phyloP scores from a whole-genome alignment of 1,284 basidiomycete genomes.

The Microbotryum violaceum region DNA sequence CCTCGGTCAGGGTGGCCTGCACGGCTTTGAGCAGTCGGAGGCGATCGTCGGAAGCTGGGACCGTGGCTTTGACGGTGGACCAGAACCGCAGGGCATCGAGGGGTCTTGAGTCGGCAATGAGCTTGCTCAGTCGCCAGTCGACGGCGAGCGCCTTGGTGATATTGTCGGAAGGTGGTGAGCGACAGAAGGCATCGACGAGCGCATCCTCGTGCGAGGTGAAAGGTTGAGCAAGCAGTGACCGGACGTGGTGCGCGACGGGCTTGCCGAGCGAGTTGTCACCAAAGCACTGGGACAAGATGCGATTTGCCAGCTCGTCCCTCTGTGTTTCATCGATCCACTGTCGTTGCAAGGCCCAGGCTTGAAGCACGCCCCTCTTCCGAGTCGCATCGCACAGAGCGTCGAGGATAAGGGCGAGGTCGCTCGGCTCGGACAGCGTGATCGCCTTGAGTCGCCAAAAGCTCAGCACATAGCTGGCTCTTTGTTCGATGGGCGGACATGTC shows the following conservation, averaged over 20 bases:
- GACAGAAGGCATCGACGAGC: slow-evolving; percentile 19
- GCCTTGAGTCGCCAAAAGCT: slow-evolving; percentile 21
- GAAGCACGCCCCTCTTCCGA: slow-evolving; percentile 12
- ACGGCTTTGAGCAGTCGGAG: slow-evolving; percentile 21
- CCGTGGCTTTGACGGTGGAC: slow-evolving; percentile 1
- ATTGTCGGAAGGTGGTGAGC: slow-evolving; percentile 1
- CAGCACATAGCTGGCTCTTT: slow-evolving; percentile 20
- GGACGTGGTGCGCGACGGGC: slow-evolving; percentile 20
- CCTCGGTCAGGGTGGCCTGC: slow-evolving; percentile 20
- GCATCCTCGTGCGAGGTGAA: slow-evolving; percentile 18
- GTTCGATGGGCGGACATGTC: background rate
- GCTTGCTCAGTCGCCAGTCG: slow-evolving; percentile 29
- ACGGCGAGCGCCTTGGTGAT: slow-evolving; percentile 5
- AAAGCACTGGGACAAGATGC: slow-evolving; percentile 24
- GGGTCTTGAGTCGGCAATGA: slow-evolving; percentile 21
- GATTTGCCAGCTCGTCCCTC: slow-evolving; percentile 4
- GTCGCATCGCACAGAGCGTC: slow-evolving; percentile 19
- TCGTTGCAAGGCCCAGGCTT: slow-evolving; percentile 27
- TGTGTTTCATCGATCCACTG: slow-evolving; percentile 16
- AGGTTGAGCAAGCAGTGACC: slow-evolving; percentile 17
- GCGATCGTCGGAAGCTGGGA: slow-evolving; percentile 12
- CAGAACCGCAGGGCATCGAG: slow-evolving; percentile 27
- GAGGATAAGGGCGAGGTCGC: slow-evolving; percentile 15
- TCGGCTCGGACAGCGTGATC: slow-evolving; percentile 7
- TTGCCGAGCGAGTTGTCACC: slow-evolving; percentile 20